phyloP scores from a whole-genome alignment of 75 land plant genomes.

The Sequoiadendron giganteum region DNA sequence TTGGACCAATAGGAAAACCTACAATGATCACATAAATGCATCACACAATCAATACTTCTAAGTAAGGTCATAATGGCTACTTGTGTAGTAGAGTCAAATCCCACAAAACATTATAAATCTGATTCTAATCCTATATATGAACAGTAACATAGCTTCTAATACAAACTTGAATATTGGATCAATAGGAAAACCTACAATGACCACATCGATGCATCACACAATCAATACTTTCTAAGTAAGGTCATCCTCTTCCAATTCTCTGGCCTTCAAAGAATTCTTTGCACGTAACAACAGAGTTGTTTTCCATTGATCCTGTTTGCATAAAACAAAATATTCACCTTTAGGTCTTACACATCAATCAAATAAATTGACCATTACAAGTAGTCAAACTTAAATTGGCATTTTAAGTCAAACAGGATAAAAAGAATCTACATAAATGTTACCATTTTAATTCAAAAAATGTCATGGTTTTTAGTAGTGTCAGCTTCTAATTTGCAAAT shows the following conservation, averaged over 20 bases:
- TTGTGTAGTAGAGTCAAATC: too few species aligned
- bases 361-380: not conserved
- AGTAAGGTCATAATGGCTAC: too few species aligned
- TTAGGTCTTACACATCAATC: not conserved
- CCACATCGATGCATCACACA: too few species aligned
- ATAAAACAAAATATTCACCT: not conserved
- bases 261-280: slow-evolving; percentile 33
- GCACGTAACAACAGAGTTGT: slow-evolving; percentile 34
- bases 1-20: too few species aligned
- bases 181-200: too few species aligned
- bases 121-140: not conserved
- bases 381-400: not conserved
- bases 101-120: too few species aligned
- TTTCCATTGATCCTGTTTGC: slow-evolving; percentile 36
- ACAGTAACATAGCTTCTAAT: not conserved
- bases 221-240: not conserved
- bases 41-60: too few species aligned
- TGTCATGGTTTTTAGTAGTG: not conserved
- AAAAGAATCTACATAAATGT: not conserved
- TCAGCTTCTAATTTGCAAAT: not conserved
- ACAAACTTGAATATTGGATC: not conserved
- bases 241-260: slow-evolving; percentile 22
- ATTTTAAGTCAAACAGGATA: not conserved
- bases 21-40: too few species aligned
- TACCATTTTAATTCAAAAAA: not conserved